These are phyloP conservation scores for Pythium sukuiense DNA, from an alignment of 352 stramenopile species.

Conservation along the genomic window DNA sequence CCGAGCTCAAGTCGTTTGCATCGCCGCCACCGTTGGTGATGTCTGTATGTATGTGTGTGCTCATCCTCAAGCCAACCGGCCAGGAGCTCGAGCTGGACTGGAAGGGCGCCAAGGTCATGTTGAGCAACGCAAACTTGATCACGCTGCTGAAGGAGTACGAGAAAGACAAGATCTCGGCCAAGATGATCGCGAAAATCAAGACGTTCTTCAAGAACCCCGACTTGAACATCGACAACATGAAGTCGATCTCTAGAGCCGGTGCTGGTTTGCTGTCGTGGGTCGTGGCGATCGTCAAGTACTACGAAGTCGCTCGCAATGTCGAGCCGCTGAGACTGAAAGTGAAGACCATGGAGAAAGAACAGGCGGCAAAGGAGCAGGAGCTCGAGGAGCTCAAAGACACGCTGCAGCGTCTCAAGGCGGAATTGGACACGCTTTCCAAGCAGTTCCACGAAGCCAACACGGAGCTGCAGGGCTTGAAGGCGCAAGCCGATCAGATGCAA, in stretches of 20 bases:
- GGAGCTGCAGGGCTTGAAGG: constrained; percentile 91
- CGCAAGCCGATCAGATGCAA: constrained; percentile 94
- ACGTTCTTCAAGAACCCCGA: constrained; percentile 94
- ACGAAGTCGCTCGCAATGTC: constrained; percentile 95
- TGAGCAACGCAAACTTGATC: constrained; percentile 91
- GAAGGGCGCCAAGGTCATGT: constrained; percentile 95
- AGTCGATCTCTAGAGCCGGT: constrained; percentile 91
- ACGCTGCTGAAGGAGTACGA: constrained; percentile 93
- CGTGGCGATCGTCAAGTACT: constrained; percentile 95
- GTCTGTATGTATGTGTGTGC: constrained; percentile 92
- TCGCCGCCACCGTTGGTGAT: constrained; percentile 93
- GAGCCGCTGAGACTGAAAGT: constrained; percentile 91
- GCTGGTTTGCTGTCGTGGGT: constrained; percentile 93
- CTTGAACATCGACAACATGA: constrained; percentile 94
- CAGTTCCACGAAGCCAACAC: constrained; percentile 91
- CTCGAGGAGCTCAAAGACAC: constrained; percentile 85
- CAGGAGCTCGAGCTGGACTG: constrained; percentile 91
- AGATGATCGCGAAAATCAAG: constrained; percentile 95
- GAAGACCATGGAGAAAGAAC: constrained; percentile 93
- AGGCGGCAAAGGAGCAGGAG: constrained; percentile 89
- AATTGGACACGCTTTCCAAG: constrained; percentile 89
- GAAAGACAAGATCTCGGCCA: constrained; percentile 95
- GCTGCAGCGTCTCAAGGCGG: constrained; percentile 76
- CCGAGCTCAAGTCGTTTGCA: constrained; percentile 95
- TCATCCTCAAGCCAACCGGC: constrained; percentile 91